phyloP scores from a whole-genome alignment of 2,329 filamentous ascomycete species.

The Trichophyton rubrum region DNA sequence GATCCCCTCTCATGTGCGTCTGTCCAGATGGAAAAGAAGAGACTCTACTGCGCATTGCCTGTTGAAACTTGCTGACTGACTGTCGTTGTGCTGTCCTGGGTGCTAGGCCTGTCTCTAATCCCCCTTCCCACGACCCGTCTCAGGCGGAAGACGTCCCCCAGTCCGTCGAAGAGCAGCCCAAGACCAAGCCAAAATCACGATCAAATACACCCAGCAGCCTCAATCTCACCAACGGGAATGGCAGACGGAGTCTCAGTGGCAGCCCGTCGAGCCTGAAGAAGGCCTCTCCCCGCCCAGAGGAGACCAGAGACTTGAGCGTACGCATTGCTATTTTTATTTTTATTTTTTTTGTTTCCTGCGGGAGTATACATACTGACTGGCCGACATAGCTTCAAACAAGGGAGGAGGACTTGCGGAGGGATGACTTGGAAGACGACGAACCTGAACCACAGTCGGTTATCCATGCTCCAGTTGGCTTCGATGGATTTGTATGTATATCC shows the following conservation, averaged over 20 bases:
- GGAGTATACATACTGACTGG: conserved; percentile 4
- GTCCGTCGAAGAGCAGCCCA: not conserved
- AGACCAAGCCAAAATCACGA: not conserved
- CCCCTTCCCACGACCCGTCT: not conserved
- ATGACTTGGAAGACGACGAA: conserved; percentile 49
- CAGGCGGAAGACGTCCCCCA: not conserved
- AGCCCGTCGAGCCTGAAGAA: not conserved
- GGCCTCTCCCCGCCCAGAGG: not conserved
- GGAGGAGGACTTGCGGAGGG: conserved; percentile 12
- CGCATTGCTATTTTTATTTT: not conserved
- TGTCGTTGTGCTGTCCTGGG: not conserved
- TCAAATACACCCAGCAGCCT: not conserved
- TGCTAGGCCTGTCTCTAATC: not conserved
- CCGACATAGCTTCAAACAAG: conserved; percentile 22
- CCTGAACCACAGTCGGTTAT: conserved; percentile 67
- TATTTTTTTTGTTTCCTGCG: not conserved
- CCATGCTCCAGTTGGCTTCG: conserved; percentile 74
- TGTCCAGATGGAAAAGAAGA: not conserved
- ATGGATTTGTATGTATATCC: conserved; percentile 53
- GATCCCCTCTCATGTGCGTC: not conserved
- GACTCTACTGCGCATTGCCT: not conserved
- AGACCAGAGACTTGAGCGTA: not conserved
- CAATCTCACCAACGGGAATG: not conserved
- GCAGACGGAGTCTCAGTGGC: not conserved
- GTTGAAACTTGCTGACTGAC: not conserved